phyloP scores from a whole-genome alignment of 176 grass and related monocot species.

The Ensete ventricosum region DNA sequence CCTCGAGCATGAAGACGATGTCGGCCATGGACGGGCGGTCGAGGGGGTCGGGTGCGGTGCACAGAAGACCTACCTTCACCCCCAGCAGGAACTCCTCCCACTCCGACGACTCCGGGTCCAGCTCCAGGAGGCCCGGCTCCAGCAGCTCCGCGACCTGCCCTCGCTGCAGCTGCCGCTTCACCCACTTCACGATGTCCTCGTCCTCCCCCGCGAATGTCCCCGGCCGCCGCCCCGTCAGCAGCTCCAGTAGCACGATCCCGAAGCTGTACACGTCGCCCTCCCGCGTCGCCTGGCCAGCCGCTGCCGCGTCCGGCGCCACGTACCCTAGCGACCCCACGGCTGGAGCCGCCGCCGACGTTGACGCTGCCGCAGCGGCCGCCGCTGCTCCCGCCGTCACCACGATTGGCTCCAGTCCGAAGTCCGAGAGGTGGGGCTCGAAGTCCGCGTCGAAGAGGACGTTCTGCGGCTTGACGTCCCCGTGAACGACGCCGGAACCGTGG shows the following conservation, averaged over 20 bases:
- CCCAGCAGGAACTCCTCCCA: constrained; percentile 99
- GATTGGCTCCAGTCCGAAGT: constrained; percentile 86
- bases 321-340: constrained; percentile 77
- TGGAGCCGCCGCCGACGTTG: constrained; percentile 25
- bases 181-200: constrained; percentile 99
- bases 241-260: constrained; percentile 84
- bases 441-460: constrained; percentile 94
- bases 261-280: constrained; percentile 98
- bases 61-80: constrained; percentile 88
- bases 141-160: constrained; percentile 77
- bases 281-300: constrained; percentile 59
- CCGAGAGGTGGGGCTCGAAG: constrained; percentile 92
- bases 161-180: constrained; percentile 91
- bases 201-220: constrained; percentile 95
- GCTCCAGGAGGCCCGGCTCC: constrained; percentile 83
- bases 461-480: constrained; percentile 87
- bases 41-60: constrained; percentile 69
- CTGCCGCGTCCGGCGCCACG: constrained; percentile 69
- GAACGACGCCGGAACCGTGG: constrained; percentile 76
- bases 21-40: constrained; percentile 90
- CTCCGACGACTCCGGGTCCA: constrained; percentile 88
- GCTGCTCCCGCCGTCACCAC: constrained; percentile 83
- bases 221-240: constrained; percentile 78
- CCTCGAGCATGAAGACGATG: constrained; percentile 99
- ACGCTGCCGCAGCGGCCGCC: constrained; percentile 46